phyloP scores from a whole-genome alignment of 2,329 filamentous ascomycete species.

The Westerdykella sp. region DNA sequence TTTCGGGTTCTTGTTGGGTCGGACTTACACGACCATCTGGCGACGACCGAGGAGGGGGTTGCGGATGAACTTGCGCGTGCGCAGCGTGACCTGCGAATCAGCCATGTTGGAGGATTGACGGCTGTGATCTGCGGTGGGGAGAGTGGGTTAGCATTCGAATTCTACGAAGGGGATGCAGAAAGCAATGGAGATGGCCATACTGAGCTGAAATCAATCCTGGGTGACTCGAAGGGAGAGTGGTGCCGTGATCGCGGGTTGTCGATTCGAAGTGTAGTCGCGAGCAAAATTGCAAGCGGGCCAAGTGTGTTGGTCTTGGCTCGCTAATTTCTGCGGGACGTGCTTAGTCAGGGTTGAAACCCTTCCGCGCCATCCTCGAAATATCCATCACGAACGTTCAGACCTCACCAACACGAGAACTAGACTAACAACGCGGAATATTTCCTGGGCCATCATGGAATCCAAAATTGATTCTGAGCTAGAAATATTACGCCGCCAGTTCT shows the following conservation, averaged over 20 bases:
- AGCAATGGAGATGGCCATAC: slow-evolving; percentile 17
- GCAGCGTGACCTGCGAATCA: slow-evolving; percentile 56
- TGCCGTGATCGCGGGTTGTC: slow-evolving; percentile 27
- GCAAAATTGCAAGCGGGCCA: too few relatives aligned
- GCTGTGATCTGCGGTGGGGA: slow-evolving; percentile 20
- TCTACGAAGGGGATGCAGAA: background rate
- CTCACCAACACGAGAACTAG: too few relatives aligned
- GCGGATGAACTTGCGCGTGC: slow-evolving; percentile 99
- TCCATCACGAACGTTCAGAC: too few relatives aligned
- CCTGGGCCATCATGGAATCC: background rate
- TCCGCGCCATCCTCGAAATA: too few relatives aligned
- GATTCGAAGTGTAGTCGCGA: slow-evolving; percentile 3
- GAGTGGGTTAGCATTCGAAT: slow-evolving; percentile 3
- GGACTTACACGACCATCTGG: slow-evolving; percentile 94
- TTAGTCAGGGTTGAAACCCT: too few relatives aligned
- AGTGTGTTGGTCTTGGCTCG: too few relatives aligned
- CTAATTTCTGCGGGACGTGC: too few relatives aligned
- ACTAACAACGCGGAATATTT: too few relatives aligned
- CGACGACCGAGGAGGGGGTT: slow-evolving; percentile 98
- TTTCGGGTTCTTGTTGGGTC: slow-evolving; percentile 9
- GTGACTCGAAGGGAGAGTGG: slow-evolving; percentile 25
- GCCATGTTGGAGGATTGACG: slow-evolving; percentile 62
- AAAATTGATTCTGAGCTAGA: slow-evolving; percentile 6
- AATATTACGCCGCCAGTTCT: slow-evolving; percentile 65
- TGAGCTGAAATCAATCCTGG: slow-evolving; percentile 32